A percentile compares a stretch with the other conserved stretches of the same genome.
Conservation (phyloP, 2,329 filamentous ascomycete species). For the Nannizziopsis barbatae region DNA sequence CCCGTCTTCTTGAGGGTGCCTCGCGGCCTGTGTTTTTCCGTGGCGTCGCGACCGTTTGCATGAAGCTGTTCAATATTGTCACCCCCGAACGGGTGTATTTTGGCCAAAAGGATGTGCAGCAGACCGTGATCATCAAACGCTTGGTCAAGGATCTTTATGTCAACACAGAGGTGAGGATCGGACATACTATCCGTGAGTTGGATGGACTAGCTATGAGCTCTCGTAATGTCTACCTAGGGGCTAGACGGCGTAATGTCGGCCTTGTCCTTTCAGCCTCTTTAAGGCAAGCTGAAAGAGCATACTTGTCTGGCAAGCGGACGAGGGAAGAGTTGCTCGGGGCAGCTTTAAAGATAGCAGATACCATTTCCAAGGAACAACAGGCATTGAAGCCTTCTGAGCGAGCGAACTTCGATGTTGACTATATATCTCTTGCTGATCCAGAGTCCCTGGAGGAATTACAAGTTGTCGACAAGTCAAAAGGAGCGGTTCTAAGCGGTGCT, state of each 20-base stretch:
- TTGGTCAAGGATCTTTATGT: slow-evolving; percentile 84
- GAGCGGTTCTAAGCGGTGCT: slow-evolving; percentile 79
- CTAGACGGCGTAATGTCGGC: slow-evolving; percentile 58
- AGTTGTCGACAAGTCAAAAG: slow-evolving; percentile 54
- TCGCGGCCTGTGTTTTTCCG: slow-evolving; percentile 90
- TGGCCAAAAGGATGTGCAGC: slow-evolving; percentile 95
- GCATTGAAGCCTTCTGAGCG: slow-evolving; percentile 49
- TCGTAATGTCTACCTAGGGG: slow-evolving; percentile 82
- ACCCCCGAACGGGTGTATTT: slow-evolving; percentile 75
- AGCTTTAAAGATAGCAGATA: slow-evolving; percentile 51
- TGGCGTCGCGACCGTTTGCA: slow-evolving; percentile 90
- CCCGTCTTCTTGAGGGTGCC: slow-evolving; percentile 68
- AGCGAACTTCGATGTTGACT: slow-evolving; percentile 73
- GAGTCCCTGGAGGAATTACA: slow-evolving; percentile 70
- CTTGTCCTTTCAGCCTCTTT: slow-evolving; percentile 62
- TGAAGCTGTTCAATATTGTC: slow-evolving; percentile 81
- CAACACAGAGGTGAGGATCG: slow-evolving; percentile 60
- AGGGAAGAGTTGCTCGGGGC: slow-evolving; percentile 60
- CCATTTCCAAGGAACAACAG: slow-evolving; percentile 50
- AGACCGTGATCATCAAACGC: slow-evolving; percentile 77
- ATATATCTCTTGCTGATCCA: slow-evolving; percentile 81
- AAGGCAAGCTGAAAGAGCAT: slow-evolving; percentile 57
- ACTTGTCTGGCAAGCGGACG: slow-evolving; percentile 43
- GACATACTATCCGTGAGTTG: slow-evolving; percentile 60
- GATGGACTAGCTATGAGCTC: slow-evolving; percentile 88